Base-by-base conservation (phyloP, 2,329 filamentous ascomycete species). In the Fusarium fujikuroi region DNA sequence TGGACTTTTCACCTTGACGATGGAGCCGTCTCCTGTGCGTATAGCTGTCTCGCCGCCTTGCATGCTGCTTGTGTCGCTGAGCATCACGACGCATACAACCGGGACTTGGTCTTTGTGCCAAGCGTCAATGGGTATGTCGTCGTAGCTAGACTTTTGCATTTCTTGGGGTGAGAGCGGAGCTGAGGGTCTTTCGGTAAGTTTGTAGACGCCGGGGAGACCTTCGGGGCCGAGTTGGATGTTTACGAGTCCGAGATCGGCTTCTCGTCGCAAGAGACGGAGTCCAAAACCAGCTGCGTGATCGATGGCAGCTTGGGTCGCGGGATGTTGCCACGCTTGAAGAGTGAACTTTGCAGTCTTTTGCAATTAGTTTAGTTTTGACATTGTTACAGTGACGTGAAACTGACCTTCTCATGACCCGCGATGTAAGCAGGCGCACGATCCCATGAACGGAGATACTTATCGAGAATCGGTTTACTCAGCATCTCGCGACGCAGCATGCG, bases 71-170 rank as follows among this genome's bases (percentile, higher is more conserved):
- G 60, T 66, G 36, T 73, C 69, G 21, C 70, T 73, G 9, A 73
- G 69, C 71, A 73, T 73, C 11, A 65, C 39, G 25, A 73, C 71
- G 25, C 60, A 63, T 4, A 73, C 71, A 15, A 63, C 63, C 2
- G 71, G 69, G 15, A 60, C 62, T 34, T 54, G 52, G 36, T 73
- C 71, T 40, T 63, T 66, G 39, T 73, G 71, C 71, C 71, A 73
- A 4, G 49, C 56, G 10, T 70, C 68, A 23, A 70, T 39, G 10
- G 58, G 62, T 44, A 63, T 32, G 5, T 63, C 25, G 19, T 62
- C 62, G 19, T 46, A 65, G 44, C 14, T 28, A 3, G 62, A 65
- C 25, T 50, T 65, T 36, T 44, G 58, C 32, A 42, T 60, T 3
- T 32, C 21, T 8, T 21, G 36, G 1, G 28, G 58, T 11, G 58